phyloP scores from a whole-genome alignment of 345 rosid species.

The Cardamine resedifolia region DNA sequence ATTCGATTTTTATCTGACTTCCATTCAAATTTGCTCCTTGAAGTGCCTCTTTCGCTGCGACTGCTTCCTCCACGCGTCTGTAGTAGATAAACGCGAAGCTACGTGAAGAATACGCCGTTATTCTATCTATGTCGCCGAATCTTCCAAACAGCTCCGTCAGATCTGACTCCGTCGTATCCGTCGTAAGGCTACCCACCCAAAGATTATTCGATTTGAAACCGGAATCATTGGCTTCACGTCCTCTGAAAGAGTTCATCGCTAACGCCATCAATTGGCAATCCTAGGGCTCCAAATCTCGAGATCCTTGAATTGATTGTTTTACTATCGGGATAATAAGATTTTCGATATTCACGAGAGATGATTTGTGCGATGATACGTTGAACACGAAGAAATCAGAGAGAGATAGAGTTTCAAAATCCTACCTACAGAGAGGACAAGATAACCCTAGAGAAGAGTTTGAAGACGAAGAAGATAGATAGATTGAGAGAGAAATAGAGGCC shows the following conservation, averaged over 20 bases:
- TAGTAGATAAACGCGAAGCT: conserved; percentile 79
- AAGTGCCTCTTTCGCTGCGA: conserved; percentile 69
- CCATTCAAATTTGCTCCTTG: conserved; percentile 72
- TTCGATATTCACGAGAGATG: conserved; percentile 5
- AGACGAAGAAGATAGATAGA: conserved; percentile 1
- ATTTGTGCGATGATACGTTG: not conserved
- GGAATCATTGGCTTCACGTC: conserved; percentile 40
- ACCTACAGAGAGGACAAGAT: conserved; percentile 23
- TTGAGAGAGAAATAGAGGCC: conserved; percentile 1
- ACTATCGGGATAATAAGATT: not conserved
- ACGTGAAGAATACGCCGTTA: conserved; percentile 65
- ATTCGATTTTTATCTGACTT: conserved; percentile 74
- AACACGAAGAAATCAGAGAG: not conserved
- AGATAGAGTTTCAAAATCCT: not conserved
- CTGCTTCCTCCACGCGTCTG: conserved; percentile 79
- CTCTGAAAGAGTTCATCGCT: conserved; percentile 41
- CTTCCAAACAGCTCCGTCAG: conserved; percentile 59
- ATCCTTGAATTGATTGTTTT: conserved; percentile 3
- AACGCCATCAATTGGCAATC: conserved; percentile 39
- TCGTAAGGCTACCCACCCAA: conserved; percentile 78
- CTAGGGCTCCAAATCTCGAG: not conserved
- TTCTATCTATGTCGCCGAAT: conserved; percentile 75
- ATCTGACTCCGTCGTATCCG: conserved; percentile 65
- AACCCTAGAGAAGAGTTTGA: conserved; percentile 36
- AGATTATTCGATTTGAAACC: conserved; percentile 62